Percentiles rank a stretch among this genome's conserved stretches.
phyloP scores from a whole-genome alignment of 495 filamentous ascomycete genomes.

The Xylaria longipes region DNA sequence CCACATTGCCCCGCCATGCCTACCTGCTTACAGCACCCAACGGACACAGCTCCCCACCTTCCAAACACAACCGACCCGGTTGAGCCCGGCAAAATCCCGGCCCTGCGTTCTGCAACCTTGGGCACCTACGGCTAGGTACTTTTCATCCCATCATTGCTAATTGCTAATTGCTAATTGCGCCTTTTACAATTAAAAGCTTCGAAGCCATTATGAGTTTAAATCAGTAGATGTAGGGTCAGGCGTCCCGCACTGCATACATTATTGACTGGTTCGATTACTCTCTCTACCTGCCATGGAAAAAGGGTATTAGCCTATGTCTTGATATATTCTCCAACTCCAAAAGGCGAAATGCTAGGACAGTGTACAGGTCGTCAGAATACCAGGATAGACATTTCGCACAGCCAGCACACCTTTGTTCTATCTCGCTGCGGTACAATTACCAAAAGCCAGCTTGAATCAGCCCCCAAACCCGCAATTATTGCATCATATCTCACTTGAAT shows the following conservation, averaged over 20 bases:
- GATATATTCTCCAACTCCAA: neutral
- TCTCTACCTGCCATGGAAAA: neutral
- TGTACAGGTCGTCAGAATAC: neutral
- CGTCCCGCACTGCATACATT: neutral
- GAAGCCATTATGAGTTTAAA: neutral
- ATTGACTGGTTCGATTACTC: neutral
- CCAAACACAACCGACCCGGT: neutral
- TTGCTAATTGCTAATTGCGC: neutral
- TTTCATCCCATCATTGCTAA: too few species aligned
- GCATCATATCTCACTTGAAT: neutral
- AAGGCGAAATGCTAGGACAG: neutral
- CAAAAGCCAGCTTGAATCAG: neutral
- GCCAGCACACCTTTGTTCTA: neutral
- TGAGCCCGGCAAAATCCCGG: neutral
- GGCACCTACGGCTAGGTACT: neutral
- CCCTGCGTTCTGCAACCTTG: neutral
- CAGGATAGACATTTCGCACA: neutral
- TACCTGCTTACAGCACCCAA: neutral
- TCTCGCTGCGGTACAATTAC: neutral
- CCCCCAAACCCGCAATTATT: neutral
- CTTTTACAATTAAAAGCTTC: neutral
- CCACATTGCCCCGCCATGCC: conserved; percentile 18
- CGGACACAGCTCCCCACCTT: conserved; percentile 2
- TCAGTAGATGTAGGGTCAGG: neutral
- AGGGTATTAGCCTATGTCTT: neutral